Percentiles rank a stretch among this genome's conserved stretches.
phyloP scores from a whole-genome alignment of 768 basidiomycete genomes.

The Agaricus subrufescens region DNA sequence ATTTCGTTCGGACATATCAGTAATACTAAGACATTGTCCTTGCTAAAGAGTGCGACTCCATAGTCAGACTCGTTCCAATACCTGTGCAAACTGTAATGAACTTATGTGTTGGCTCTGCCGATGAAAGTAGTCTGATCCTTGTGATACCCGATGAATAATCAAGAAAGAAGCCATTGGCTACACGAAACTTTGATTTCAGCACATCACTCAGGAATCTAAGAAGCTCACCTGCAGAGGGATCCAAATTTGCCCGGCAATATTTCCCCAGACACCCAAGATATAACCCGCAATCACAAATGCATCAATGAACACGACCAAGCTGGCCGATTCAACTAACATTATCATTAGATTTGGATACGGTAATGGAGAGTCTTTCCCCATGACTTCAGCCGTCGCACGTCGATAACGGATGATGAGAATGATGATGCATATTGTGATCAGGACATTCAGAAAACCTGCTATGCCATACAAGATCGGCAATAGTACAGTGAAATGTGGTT shows the following conservation, averaged over 20 bases:
- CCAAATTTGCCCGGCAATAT: not conserved
- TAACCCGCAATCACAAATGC: not conserved
- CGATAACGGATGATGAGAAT: constrained; percentile 9
- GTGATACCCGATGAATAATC: not conserved
- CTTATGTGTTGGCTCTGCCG: not conserved
- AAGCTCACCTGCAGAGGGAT: not conserved
- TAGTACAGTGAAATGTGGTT: not conserved
- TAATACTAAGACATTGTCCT: too few species aligned
- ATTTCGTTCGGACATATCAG: too few species aligned
- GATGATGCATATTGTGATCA: constrained; percentile 11
- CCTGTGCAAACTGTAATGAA: too few species aligned
- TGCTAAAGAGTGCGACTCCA: too few species aligned
- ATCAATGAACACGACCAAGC: not conserved
- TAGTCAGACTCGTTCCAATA: too few species aligned
- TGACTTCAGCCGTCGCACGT: not conserved
- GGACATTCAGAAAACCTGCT: constrained; percentile 8
- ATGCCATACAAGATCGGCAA: not conserved
- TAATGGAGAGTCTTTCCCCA: not conserved
- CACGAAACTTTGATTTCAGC: not conserved
- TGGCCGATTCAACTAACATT: not conserved
- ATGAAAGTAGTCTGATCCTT: not conserved
- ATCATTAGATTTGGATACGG: not conserved
- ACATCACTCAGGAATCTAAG: not conserved
- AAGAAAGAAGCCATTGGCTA: not conserved
- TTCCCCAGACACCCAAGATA: not conserved